Evolutionary conservation across 495 filamentous ascomycete genomes (phyloP).

Genomic region (Talaromyces stipitatus): DNA sequence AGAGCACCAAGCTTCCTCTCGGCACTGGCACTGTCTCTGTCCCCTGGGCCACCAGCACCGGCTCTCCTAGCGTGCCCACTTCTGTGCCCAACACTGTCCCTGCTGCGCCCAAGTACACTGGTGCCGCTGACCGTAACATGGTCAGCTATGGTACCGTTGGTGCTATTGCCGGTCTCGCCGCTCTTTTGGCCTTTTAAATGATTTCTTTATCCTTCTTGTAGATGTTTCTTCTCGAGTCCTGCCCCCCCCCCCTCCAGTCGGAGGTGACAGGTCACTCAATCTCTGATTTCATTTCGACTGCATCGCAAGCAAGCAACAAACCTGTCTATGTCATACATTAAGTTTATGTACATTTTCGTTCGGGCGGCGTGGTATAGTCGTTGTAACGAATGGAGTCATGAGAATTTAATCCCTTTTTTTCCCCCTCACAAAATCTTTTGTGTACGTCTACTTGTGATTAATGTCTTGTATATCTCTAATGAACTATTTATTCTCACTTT

Average conservation of each 20-base stretch:
- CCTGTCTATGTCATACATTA: too few species aligned
- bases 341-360: not conserved
- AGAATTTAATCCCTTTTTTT: not conserved
- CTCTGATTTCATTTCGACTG: not conserved
- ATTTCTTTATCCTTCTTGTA: constrained; percentile 4
- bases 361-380: not conserved
- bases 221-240: not conserved
- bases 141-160: constrained; percentile 39
- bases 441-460: not conserved
- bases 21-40: constrained; percentile 18
- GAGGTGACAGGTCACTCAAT: not conserved
- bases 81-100: constrained; percentile 10
- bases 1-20: constrained; percentile 10
- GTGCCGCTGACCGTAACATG: constrained; percentile 39
- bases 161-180: constrained; percentile 34
- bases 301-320: not conserved
- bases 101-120: constrained; percentile 27
- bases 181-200: constrained; percentile 35
- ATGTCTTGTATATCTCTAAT: not conserved
- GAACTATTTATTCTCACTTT: not conserved
- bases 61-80: constrained; percentile 9
- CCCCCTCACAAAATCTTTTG: not conserved
- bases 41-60: constrained; percentile 7
- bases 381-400: constrained; percentile 1
- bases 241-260: not conserved